Evolutionary conservation across 495 filamentous ascomycete genomes (phyloP).

Genomic region (Penicillium subrubescens): DNA sequence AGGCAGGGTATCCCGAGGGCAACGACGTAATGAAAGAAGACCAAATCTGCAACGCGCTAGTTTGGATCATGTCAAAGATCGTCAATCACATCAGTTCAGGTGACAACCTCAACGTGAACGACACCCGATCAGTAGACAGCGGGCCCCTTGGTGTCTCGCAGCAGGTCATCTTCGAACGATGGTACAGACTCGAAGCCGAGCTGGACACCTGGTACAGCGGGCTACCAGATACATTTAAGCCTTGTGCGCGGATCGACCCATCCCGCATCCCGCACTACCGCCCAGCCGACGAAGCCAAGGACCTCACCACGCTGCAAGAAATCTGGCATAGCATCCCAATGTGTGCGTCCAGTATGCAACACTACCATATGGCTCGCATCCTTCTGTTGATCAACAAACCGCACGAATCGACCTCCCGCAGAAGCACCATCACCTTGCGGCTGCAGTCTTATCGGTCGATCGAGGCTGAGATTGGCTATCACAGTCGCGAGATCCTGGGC

Average conservation of each 20-base stretch:
- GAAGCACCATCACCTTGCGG: conserved; percentile 51
- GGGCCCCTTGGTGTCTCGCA: conserved; percentile 53
- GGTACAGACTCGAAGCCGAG: conserved; percentile 56
- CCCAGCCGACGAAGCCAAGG: conserved; percentile 29
- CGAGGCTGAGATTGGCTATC: conserved; percentile 53
- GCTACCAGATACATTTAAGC: conserved; percentile 58
- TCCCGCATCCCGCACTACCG: conserved; percentile 22
- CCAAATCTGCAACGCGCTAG: conserved; percentile 60
- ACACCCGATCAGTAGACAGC: conserved; percentile 32
- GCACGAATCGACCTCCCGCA: conserved; percentile 54
- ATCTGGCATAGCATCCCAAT: conserved; percentile 65
- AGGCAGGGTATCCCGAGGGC: conserved; percentile 48
- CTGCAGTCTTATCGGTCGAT: conserved; percentile 57
- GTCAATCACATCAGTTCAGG: conserved; percentile 62
- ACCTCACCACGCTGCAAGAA: conserved; percentile 51
- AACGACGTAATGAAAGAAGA: conserved; percentile 60
- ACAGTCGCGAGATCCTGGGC: conserved; percentile 60
- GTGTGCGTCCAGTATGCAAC: conserved; percentile 65
- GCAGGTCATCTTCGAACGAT: conserved; percentile 56
- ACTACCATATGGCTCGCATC: conserved; percentile 66
- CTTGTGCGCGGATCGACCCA: conserved; percentile 47
- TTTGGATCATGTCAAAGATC: conserved; percentile 65
- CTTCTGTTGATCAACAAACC: conserved; percentile 64
- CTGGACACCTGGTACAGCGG: conserved; percentile 62
- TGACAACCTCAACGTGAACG: conserved; percentile 44